phyloP scores from a whole-genome alignment of 139 green algal species.

The Picocystis salinarum region DNA sequence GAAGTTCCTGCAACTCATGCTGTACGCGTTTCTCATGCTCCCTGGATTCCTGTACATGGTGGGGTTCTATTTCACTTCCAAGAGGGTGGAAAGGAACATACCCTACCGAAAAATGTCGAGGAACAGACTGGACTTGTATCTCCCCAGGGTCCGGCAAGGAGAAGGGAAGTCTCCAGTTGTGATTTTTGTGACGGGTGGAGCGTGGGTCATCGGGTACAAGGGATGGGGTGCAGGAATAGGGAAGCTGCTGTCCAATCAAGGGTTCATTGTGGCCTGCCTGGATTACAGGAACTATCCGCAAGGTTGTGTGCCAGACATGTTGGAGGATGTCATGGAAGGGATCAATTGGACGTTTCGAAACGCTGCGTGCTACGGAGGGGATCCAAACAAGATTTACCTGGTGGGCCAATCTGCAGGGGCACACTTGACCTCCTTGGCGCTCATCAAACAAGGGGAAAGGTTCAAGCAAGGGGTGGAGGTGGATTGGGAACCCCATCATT shows the following conservation, averaged over 20 bases:
- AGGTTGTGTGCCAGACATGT: conserved; percentile 51
- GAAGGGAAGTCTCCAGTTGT: no score
- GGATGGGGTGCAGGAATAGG: conserved; percentile 78
- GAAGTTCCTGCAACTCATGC: conserved; percentile 22
- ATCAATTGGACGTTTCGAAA: conserved; percentile 63
- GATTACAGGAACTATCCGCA: conserved; percentile 94
- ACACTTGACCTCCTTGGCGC: conserved; percentile 48
- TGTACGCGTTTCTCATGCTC: conserved; percentile 27
- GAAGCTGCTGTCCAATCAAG: conserved; percentile 46
- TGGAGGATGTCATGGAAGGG: conserved; percentile 74
- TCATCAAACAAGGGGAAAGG: conserved; percentile 38
- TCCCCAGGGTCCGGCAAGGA: conserved; percentile 26
- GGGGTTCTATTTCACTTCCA: conserved; percentile 60
- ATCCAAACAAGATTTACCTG: conserved; percentile 45
- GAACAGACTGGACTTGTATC: conserved; percentile 66
- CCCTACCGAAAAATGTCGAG: conserved; percentile 42
- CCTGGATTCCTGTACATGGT: conserved; percentile 34
- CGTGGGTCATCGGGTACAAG: conserved; percentile 90
- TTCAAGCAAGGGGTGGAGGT: conserved; percentile 2
- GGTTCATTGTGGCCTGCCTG: conserved; percentile 66
- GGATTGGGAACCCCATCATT: conserved; percentile 34
- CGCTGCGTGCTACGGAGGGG: conserved; percentile 39
- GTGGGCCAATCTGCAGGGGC: conserved; percentile 72
- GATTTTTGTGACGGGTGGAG: conserved; percentile 74
- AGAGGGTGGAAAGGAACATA: conserved; percentile 38